Evolutionary conservation across 179 eudicot species (phyloP).

Genomic region (Drosera spatulata): DNA sequence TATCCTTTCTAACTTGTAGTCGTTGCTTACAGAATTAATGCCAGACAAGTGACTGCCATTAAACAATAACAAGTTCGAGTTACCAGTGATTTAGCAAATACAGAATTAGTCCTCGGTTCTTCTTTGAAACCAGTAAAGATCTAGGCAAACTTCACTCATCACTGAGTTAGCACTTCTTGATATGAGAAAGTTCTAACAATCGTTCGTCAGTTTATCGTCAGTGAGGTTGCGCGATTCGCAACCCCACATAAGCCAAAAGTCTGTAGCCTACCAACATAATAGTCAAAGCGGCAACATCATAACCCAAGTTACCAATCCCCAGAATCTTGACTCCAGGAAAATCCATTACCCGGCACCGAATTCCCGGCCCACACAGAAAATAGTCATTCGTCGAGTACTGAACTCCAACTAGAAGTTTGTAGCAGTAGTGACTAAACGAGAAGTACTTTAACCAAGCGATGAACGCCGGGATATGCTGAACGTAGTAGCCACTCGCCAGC

Average conservation of each 20-base stretch:
- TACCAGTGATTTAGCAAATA: no score
- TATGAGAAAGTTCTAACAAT: no score
- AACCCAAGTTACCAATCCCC: constrained; percentile 33
- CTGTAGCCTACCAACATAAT: constrained; percentile 66
- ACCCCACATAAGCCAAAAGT: constrained; percentile 60
- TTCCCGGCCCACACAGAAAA: constrained; percentile 44
- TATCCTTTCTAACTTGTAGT: no score
- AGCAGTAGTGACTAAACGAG: constrained; percentile 70
- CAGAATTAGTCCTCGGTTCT: no score
- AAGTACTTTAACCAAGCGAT: constrained; percentile 65
- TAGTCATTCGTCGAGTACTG: constrained; percentile 47
- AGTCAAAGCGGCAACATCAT: constrained; percentile 55
- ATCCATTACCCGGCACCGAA: constrained; percentile 44
- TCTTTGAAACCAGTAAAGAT: no score
- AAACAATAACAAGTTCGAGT: no score
- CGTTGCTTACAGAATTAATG: no score
- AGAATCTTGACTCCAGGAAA: constrained; percentile 42
- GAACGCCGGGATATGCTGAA: constrained; percentile 52
- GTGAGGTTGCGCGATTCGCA: constrained; percentile 32
- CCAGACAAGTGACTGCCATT: no score
- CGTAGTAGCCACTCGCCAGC: constrained; percentile 71
- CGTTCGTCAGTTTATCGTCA: no score
- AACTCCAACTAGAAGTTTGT: constrained; percentile 67
- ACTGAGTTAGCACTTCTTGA: no score
- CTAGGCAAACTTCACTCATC: no score